A percentile compares a stretch with the other conserved stretches of the same genome.
These are phyloP conservation scores for Fusarium coffeatum DNA, from an alignment of 2,329 filamentous ascomycete genomes.

Conservation along the genomic window DNA sequence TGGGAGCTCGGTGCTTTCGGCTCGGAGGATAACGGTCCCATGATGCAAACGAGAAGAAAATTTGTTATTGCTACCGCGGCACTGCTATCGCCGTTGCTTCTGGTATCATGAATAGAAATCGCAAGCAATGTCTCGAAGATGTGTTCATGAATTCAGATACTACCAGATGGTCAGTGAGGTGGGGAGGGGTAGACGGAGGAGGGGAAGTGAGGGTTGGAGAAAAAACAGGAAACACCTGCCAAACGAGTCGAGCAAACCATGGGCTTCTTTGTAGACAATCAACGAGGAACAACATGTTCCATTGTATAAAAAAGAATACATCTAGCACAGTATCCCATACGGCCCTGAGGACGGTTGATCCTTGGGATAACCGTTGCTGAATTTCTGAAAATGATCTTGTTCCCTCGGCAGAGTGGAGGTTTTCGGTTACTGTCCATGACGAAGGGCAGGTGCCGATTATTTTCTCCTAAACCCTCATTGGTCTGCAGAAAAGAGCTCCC, in stretches of 20 bases:
- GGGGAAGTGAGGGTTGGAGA: constrained; percentile 11
- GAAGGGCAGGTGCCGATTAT: constrained; percentile 48
- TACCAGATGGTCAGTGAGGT: neutral
- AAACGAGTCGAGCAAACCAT: constrained; percentile 10
- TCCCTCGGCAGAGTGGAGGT: constrained; percentile 48
- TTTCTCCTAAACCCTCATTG: constrained; percentile 41
- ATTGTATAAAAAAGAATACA: constrained; percentile 20
- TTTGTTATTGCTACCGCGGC: neutral
- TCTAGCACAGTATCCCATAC: constrained; percentile 39
- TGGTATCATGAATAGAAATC: neutral
- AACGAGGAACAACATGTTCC: neutral
- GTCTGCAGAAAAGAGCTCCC: neutral
- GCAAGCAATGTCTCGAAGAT: neutral
- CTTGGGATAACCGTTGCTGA: constrained; percentile 24
- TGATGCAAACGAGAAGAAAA: constrained; percentile 15
- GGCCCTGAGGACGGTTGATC: constrained; percentile 17
- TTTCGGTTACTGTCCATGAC: constrained; percentile 48
- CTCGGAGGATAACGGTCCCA: constrained; percentile 14
- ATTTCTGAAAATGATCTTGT: constrained; percentile 21
- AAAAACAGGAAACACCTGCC: neutral
- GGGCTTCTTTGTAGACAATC: neutral
- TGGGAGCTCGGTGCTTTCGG: constrained; percentile 34
- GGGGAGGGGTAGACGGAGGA: constrained; percentile 22
- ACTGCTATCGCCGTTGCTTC: neutral
- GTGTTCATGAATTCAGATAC: constrained; percentile 15